Conservation (phyloP, 179 eudicot genomes). For the Camellia oleifera region DNA sequence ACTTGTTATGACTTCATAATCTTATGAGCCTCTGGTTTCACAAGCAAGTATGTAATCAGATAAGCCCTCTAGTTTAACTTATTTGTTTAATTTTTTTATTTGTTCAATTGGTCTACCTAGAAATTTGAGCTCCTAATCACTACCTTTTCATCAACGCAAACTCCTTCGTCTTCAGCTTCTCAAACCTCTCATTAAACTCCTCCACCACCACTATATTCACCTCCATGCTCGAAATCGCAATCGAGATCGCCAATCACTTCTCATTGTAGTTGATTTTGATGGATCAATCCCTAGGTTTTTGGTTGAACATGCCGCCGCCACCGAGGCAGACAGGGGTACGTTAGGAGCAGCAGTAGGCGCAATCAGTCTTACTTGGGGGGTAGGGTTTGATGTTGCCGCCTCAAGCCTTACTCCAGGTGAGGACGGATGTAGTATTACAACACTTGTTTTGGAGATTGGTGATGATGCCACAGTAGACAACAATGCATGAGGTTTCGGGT, state of each 20-base stretch:
- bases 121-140: slow-evolving; percentile 9
- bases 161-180: slow-evolving; percentile 84
- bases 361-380: slow-evolving; percentile 82
- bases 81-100: too few species aligned
- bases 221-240: slow-evolving; percentile 65
- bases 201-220: slow-evolving; percentile 60
- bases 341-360: slow-evolving; percentile 80
- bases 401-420: slow-evolving; percentile 77
- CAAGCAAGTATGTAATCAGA: too few species aligned
- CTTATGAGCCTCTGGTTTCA: too few species aligned
- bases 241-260: slow-evolving; percentile 72
- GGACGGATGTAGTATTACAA: too few species aligned
- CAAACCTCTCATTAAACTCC: slow-evolving; percentile 65
- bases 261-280: slow-evolving; percentile 86
- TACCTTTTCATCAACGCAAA: slow-evolving; percentile 70
- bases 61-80: too few species aligned
- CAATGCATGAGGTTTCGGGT: slow-evolving; percentile 82
- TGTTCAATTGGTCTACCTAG: too few species aligned
- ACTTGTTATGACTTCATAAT: too few species aligned
- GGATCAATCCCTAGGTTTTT: slow-evolving; percentile 86
- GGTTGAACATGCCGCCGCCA: slow-evolving; percentile 85
- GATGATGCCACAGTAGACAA: slow-evolving; percentile 86
- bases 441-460: slow-evolving; percentile 75
- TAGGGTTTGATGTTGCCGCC: slow-evolving; percentile 91
- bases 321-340: slow-evolving; percentile 85